A percentile compares a stretch with the other conserved stretches of the same genome.
Conservation (phyloP, 148 eudicot genomes). For the Persicaria tinctoria region DNA sequence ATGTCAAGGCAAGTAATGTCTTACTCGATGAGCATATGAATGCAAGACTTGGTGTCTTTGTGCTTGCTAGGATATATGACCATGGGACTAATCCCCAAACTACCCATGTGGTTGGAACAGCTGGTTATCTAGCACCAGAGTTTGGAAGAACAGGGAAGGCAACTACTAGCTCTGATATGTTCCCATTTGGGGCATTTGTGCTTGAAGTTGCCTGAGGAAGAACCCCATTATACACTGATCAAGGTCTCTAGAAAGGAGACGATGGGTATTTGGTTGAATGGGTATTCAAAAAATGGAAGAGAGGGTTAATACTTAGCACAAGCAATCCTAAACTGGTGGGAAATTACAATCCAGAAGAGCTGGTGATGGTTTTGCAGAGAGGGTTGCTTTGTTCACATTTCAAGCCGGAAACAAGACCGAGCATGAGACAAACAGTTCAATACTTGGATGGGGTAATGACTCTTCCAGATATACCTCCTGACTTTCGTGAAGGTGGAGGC, state of each 20-base stretch:
- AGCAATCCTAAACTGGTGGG: slow-evolving; percentile 24
- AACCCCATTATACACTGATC: not conserved
- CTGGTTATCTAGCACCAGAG: slow-evolving; percentile 13
- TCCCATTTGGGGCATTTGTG: not conserved
- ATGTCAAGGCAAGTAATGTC: slow-evolving; percentile 9
- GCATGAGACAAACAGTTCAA: slow-evolving; percentile 30
- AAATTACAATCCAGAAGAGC: slow-evolving; percentile 16
- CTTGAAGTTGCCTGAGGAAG: slow-evolving; percentile 12
- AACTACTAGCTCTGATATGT: slow-evolving; percentile 8
- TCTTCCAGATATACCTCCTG: not conserved
- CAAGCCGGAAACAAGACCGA: slow-evolving; percentile 24
- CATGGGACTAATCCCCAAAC: slow-evolving; percentile 1
- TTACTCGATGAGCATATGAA: slow-evolving; percentile 7
- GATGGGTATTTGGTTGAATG: slow-evolving; percentile 1
- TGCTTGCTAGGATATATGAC: slow-evolving; percentile 6
- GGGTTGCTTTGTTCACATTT: slow-evolving; percentile 29
- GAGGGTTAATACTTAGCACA: slow-evolving; percentile 21
- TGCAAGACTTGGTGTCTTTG: slow-evolving; percentile 14
- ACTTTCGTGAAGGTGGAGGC: not conserved
- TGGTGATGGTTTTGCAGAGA: slow-evolving; percentile 26
- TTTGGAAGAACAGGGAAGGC: slow-evolving; percentile 9
- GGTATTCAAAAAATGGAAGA: slow-evolving; percentile 20
- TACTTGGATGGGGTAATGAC: slow-evolving; percentile 13
- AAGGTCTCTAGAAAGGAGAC: not conserved
- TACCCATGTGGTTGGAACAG: slow-evolving; percentile 9